Evolutionary conservation across 1,284 basidiomycete genomes (phyloP), one percentile per base, ranked within the genome.

Genomic region (Ganoderma sinense): DNA sequence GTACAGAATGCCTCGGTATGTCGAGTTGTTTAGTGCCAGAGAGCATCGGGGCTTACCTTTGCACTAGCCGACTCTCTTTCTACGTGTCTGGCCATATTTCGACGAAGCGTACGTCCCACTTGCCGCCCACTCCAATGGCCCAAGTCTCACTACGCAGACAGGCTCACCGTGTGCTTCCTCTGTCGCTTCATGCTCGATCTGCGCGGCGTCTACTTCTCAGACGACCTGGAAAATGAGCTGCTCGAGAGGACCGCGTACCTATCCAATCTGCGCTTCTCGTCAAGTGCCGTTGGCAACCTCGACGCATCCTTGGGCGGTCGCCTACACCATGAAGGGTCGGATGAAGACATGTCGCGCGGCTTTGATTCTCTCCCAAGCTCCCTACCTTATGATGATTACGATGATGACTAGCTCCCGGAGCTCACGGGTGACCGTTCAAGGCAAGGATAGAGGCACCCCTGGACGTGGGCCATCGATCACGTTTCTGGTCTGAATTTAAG

Each of bases 141-240:
- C 0, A 13, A 26, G 13, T 4, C 45, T 40, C 7, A 31, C 16
- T 1, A 23, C 16, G 11, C 36, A 13, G n/a, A 14, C 66, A 72
- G 69, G 11, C 39, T 72, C 66, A 70, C 71, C 14, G 48, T 53
- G 40, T 68, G 62, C 62, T 64, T 65, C 59, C 64, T 72, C 20
- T 70, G 68, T 43, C 71, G 71, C 45, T 67, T 72, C 62, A 48
- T 68, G 31, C 67, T 68, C 26, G 67, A 63, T 33, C 67, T 68
- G 3, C 67, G 67, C 11, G 62, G 67, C n/a, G 48, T 66, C 64
- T 61, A 61, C 59, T 61, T 61, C 40, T 41, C 59, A 1, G 59
- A 59, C 36, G 56, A 20, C 4, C 11, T 59, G 33, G 33, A 61
- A 14, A 41, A 61, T 23, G 59, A 61, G 39, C 40, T 61, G 39